phyloP scores from a whole-genome alignment of 2,329 filamentous ascomycete species.

The Podosphaera fusca region DNA sequence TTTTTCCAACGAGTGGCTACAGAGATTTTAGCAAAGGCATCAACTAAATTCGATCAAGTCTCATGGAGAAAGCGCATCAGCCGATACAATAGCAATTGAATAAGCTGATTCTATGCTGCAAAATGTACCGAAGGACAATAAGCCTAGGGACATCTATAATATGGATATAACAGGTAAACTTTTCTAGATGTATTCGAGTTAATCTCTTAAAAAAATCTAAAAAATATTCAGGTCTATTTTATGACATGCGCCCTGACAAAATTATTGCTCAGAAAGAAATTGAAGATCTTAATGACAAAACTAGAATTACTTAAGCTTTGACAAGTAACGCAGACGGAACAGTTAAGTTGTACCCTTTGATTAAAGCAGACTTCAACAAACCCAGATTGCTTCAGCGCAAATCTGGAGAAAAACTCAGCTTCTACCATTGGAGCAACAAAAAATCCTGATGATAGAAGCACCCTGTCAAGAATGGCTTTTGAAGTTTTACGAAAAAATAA shows the following conservation, averaged over 20 bases:
- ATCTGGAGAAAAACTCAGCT: not conserved
- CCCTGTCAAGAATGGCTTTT: not conserved
- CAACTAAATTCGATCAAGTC: not conserved
- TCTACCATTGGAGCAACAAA: not conserved
- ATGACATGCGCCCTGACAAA: not conserved
- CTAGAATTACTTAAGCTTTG: not conserved
- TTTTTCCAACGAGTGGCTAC: not conserved
- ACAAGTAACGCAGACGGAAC: not conserved
- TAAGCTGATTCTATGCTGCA: not conserved
- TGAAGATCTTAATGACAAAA: not conserved
- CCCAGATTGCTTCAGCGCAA: not conserved
- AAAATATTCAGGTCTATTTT: not conserved
- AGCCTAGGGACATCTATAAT: not conserved
- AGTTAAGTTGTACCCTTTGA: not conserved
- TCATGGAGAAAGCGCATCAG: not conserved
- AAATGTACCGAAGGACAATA: not conserved
- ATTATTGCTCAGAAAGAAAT: not conserved
- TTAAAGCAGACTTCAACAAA: not conserved
- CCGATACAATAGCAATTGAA: not conserved
- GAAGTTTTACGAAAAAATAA: not conserved
- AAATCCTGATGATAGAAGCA: not conserved
- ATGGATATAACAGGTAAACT: not conserved
- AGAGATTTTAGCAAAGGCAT: not conserved
- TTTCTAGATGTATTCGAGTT: not conserved
- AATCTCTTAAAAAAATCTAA: not conserved